Evolutionary conservation across 768 basidiomycete species (phyloP).

Genomic region (Macrolepiota dolichaula): DNA sequence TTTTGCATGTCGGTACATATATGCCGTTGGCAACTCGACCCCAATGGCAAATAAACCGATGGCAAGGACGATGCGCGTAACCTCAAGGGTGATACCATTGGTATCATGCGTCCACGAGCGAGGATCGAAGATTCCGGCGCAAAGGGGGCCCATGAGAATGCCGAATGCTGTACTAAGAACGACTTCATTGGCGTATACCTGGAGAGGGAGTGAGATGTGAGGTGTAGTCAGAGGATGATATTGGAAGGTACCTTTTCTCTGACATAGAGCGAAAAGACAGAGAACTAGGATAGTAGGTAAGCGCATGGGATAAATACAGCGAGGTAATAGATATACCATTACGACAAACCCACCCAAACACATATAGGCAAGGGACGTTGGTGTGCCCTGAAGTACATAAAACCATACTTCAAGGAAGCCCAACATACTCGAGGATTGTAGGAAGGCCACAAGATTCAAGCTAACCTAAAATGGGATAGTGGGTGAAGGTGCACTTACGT

Average conservation of each 20-base stretch:
- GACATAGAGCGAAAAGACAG: slow-evolving; percentile 78
- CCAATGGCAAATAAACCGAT: slow-evolving; percentile 94
- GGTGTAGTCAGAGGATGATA: not conserved
- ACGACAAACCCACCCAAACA: slow-evolving; percentile 56
- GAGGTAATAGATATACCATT: slow-evolving; percentile 23
- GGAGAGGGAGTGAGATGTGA: not conserved
- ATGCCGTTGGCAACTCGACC: slow-evolving; percentile 84
- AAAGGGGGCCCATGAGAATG: slow-evolving; percentile 68
- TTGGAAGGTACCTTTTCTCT: slow-evolving; percentile 65
- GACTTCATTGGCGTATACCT: slow-evolving; percentile 92
- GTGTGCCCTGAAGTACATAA: slow-evolving; percentile 39
- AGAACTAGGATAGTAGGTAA: slow-evolving; percentile 52
- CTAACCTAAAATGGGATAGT: too few species aligned
- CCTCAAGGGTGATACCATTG: slow-evolving; percentile 69
- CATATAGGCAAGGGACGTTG: slow-evolving; percentile 55
- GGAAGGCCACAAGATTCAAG: not conserved
- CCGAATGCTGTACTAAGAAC: slow-evolving; percentile 80
- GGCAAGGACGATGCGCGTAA: slow-evolving; percentile 86
- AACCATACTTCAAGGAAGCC: slow-evolving; percentile 32
- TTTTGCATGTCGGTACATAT: slow-evolving; percentile 77
- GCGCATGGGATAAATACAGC: not conserved
- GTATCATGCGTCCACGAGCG: slow-evolving; percentile 58
- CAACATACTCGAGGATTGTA: slow-evolving; percentile 12
- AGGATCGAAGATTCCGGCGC: slow-evolving; percentile 70
- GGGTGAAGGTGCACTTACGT: too few species aligned